Percentiles rank a stretch among this genome's conserved stretches.
These are phyloP conservation scores for Liquidambar formosana DNA, from an alignment of 164 flowering plant genomes.

Conservation along the genomic window DNA sequence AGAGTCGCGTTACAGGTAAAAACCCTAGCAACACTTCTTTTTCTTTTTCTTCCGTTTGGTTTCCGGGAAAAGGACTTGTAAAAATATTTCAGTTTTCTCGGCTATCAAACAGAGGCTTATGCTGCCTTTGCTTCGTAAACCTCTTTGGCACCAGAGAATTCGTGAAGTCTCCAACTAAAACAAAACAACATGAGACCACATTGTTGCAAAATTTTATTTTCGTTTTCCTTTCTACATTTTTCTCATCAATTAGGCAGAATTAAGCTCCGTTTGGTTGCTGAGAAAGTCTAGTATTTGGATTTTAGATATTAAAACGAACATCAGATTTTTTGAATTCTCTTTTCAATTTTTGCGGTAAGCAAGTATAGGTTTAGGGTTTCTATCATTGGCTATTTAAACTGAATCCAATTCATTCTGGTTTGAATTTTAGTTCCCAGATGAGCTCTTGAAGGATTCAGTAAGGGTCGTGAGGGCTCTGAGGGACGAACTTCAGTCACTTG, in stretches of 20 bases:
- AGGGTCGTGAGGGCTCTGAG: slow-evolving; percentile 56
- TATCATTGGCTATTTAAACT: not conserved
- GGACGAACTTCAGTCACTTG: slow-evolving; percentile 32
- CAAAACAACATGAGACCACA: not conserved
- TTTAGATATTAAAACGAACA: no score
- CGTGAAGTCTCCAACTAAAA: no score
- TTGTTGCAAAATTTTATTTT: not conserved
- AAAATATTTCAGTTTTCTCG: no score
- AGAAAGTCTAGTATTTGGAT: not conserved
- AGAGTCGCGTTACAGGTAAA: slow-evolving; percentile 85
- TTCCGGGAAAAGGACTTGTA: not conserved
- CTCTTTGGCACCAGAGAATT: no score
- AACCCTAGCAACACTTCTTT: not conserved
- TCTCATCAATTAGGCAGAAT: not conserved
- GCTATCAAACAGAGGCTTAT: no score
- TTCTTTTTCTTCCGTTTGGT: not conserved
- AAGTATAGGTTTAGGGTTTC: not conserved
- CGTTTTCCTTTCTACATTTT: not conserved
- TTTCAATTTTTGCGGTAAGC: not conserved
- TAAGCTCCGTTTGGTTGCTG: not conserved
- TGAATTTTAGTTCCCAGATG: slow-evolving; percentile 78
- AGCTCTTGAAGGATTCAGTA: slow-evolving; percentile 72
- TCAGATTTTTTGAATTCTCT: no score
- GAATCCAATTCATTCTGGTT: not conserved
- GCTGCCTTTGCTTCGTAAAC: no score